Conservation (phyloP, 345 rosid genomes). For the Melaleuca alternifolia region DNA sequence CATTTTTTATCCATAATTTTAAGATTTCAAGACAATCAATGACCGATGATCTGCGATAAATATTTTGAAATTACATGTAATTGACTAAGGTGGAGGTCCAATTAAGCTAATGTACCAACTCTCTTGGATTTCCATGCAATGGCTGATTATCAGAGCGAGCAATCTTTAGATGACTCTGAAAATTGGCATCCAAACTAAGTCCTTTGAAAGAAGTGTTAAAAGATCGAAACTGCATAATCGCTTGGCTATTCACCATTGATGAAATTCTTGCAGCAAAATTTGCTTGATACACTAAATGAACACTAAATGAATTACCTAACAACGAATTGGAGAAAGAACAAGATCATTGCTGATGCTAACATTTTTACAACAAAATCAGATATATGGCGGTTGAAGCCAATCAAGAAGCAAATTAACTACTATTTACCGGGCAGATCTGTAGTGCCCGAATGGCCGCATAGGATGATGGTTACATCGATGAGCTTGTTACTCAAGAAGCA, state of each 20-base stretch:
- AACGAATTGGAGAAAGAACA: neutral
- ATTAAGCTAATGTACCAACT: neutral
- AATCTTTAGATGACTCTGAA: neutral
- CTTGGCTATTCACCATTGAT: neutral
- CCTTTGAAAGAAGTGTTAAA: neutral
- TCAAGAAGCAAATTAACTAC: neutral
- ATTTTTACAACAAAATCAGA: neutral
- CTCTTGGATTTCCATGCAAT: neutral
- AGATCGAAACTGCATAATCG: neutral
- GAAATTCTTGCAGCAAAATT: neutral
- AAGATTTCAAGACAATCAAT: too few species aligned
- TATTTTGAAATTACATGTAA: neutral
- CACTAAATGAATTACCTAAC: neutral
- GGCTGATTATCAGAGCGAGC: neutral
- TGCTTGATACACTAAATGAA: neutral
- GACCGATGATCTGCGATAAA: neutral
- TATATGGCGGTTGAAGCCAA: neutral
- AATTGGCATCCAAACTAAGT: neutral
- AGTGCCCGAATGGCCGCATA: neutral
- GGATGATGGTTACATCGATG: neutral
- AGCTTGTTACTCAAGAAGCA: neutral
- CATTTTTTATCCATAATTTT: too few species aligned
- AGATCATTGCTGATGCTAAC: neutral
- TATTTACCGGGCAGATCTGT: neutral
- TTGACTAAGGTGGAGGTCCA: neutral